Conservation (phyloP, 345 rosid species). For the Brassica nigra region DNA sequence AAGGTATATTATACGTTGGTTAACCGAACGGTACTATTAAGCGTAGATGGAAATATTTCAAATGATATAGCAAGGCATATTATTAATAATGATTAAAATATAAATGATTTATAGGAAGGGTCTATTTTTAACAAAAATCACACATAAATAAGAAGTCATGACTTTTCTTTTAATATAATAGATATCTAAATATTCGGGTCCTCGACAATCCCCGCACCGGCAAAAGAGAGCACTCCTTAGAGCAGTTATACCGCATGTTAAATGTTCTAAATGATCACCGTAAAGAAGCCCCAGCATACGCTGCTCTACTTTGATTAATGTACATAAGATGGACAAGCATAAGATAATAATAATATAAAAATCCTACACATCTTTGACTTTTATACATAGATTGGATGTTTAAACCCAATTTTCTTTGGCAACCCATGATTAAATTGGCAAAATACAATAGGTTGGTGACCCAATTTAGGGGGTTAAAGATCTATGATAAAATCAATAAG, state of each 20-base stretch:
- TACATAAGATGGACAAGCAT: background rate
- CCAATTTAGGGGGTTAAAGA: background rate
- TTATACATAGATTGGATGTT: too few species aligned
- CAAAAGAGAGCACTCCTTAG: background rate
- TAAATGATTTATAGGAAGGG: too few species aligned
- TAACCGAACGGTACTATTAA: too few species aligned
- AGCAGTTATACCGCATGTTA: background rate
- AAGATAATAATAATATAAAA: background rate
- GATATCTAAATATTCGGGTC: background rate
- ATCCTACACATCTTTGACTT: background rate
- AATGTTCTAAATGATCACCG: background rate
- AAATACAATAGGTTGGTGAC: background rate
- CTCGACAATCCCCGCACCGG: background rate
- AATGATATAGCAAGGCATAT: too few species aligned
- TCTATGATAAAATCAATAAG: background rate
- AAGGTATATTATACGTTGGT: too few species aligned
- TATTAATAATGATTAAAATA: too few species aligned
- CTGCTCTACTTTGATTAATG: background rate
- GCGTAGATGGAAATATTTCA: too few species aligned
- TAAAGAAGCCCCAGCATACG: background rate
- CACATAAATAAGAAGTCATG: too few species aligned
- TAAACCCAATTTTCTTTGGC: background rate
- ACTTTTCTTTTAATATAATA: too few species aligned
- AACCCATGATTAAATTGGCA: background rate
- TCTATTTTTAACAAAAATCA: too few species aligned